phyloP scores from a whole-genome alignment of 352 stramenopile genomes.

The Pythium biforme region DNA sequence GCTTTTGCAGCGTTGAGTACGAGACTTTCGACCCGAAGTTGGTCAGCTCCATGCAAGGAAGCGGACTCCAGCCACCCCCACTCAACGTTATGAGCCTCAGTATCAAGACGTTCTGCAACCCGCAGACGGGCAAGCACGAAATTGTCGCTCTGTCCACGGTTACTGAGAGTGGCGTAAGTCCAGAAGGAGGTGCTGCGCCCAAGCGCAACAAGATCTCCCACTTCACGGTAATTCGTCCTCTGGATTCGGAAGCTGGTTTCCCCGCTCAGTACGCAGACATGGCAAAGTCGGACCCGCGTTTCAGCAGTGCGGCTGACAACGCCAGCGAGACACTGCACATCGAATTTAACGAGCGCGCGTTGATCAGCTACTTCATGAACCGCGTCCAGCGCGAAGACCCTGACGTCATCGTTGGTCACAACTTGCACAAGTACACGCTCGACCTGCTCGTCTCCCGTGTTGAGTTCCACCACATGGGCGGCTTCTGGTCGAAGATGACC shows the following conservation, averaged over 20 bases:
- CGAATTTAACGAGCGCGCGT: conserved; percentile 81
- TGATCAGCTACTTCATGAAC: conserved; percentile 86
- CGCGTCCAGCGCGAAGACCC: conserved; percentile 96
- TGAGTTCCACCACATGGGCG: conserved; percentile 89
- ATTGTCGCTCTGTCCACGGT: conserved; percentile 88
- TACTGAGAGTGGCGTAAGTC: conserved; percentile 70
- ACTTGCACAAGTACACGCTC: conserved; percentile 97
- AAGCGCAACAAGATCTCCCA: conserved; percentile 53
- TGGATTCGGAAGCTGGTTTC: conserved; percentile 65
- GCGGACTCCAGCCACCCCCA: conserved; percentile 76
- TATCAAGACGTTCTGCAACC: conserved; percentile 98
- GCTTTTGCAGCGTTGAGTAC: conserved; percentile 95
- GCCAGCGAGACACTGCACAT: conserved; percentile 59
- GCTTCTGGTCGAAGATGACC: conserved; percentile 82
- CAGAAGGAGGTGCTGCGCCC: conserved; percentile 43
- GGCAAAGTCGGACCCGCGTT: conserved; percentile 61
- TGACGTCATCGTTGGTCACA: conserved; percentile 98
- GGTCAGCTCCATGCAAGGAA: conserved; percentile 75
- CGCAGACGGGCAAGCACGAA: conserved; percentile 95
- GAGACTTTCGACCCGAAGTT: conserved; percentile 91
- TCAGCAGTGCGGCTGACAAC: conserved; percentile 49
- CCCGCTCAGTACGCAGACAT: conserved; percentile 52
- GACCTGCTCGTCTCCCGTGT: conserved; percentile 97
- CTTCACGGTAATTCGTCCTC: conserved; percentile 79
- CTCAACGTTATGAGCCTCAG: conserved; percentile 96